Evolutionary conservation across 2,329 filamentous ascomycete species (phyloP), one percentile per base, ranked within the genome.

Genomic region (Botrytis aclada): DNA sequence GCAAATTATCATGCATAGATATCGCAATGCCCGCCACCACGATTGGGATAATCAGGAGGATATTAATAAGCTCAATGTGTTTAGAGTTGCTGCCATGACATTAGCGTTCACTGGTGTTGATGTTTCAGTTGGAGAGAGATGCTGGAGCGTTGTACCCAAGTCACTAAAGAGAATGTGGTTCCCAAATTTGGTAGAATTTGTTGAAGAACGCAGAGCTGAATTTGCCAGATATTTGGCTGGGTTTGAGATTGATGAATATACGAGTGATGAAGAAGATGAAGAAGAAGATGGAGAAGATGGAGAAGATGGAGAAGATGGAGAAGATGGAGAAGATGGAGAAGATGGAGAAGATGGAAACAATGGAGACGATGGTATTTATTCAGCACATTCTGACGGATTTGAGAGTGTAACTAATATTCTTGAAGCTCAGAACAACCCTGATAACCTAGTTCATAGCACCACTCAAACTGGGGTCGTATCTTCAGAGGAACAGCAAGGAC

Each of bases 1-100:
- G 16, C 32, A 67, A 14, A 67, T 67, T n/a, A 39, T 67, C 7
- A 67, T 67, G 34, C 64, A 67, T 51, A 47, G n/a, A 9, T 67
- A 56, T 5, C 9, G 6, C 12, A 10, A 25, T 14, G 18, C 39
- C 10, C 2, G 2, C 25, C 8, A 9, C 5, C 64, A 67, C 18
- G 10, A 67, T 25, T 67, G 64, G 64, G 14, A 29, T 29, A 20
- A 32, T 56, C 64, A 56, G 18, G 16, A 22, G 41, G 47, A 67
- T 22, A 67, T 56, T 8, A 34, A 67, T 25, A 56, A 56, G 18
- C 37, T 67, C 9, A 67, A 67, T 29, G 7, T 29, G 18, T 67
- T 67, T 9, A 37, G 64, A 32, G 32, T 56, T 9, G 47, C 47
- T 56, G 64, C 64, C 9, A 1, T 54, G 10, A 22, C 47, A 32